Conservation (phyloP, 768 basidiomycete genomes). For the Boletus huronensis region DNA sequence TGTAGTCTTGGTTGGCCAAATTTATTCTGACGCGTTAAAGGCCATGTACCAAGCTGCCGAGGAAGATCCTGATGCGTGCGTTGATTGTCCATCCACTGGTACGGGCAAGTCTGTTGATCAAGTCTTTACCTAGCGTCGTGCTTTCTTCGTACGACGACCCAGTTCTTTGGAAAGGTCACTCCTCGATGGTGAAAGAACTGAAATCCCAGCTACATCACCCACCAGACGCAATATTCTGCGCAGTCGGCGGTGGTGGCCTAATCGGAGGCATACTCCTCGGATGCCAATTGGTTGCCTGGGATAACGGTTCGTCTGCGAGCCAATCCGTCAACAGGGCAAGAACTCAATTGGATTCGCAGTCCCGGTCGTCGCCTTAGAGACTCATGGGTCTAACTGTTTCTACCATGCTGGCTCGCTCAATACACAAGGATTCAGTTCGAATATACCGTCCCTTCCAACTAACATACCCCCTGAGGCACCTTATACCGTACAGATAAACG, state of each 20-base stretch:
- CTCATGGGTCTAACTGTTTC: conserved; percentile 71
- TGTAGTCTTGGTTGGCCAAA: conserved; percentile 53
- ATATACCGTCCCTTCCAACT: conserved; percentile 34
- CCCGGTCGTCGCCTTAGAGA: conserved; percentile 64
- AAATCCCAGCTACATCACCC: conserved; percentile 46
- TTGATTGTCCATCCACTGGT: conserved; percentile 4
- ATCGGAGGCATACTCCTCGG: conserved; percentile 68
- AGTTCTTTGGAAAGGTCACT: conserved; percentile 70
- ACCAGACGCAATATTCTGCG: conserved; percentile 74
- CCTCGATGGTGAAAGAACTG: conserved; percentile 70
- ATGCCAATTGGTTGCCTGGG: conserved; percentile 64
- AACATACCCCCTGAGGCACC: conserved; percentile 26
- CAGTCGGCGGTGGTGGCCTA: conserved; percentile 73
- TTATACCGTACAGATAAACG: conserved; percentile 42
- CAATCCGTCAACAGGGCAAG: not conserved
- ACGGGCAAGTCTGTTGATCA: not conserved
- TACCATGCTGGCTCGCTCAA: conserved; percentile 68
- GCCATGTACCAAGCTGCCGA: conserved; percentile 47
- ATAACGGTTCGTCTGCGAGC: conserved; percentile 47
- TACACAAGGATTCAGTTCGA: conserved; percentile 29
- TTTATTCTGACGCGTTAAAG: conserved; percentile 55
- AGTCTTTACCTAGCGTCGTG: conserved; percentile 45
- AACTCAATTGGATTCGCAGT: conserved; percentile 38
- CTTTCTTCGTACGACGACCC: conserved; percentile 72
- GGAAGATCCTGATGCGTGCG: conserved; percentile 52